phyloP scores from a whole-genome alignment of 2,329 filamentous ascomycete genomes.

The Seiridium unicorne region DNA sequence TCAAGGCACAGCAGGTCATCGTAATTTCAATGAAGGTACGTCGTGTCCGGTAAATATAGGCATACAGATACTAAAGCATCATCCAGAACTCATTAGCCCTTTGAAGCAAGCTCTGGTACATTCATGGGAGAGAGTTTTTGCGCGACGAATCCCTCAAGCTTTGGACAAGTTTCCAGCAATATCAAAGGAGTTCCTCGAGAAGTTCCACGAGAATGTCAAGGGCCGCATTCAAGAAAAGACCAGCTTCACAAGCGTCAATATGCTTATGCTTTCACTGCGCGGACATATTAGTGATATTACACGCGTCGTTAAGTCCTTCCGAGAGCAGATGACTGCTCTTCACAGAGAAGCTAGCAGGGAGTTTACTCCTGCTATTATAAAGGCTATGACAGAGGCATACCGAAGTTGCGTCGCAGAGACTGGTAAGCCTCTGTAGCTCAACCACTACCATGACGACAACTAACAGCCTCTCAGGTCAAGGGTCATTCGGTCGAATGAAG shows the following conservation, averaged over 20 bases:
- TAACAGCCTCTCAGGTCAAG: not conserved
- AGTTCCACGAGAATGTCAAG: not conserved
- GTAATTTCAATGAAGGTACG: not conserved
- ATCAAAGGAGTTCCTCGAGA: not conserved
- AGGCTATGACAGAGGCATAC: slow-evolving; percentile 1
- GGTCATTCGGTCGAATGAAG: not conserved
- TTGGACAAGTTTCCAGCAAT: not conserved
- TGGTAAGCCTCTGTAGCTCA: not conserved
- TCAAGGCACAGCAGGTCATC: not conserved
- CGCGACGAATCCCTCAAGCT: not conserved
- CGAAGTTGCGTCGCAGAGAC: not conserved
- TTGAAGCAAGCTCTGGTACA: not conserved
- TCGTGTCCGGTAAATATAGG: too few species aligned
- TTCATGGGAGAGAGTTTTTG: not conserved
- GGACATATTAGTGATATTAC: not conserved
- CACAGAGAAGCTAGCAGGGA: slow-evolving; percentile 6
- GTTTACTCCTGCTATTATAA: not conserved
- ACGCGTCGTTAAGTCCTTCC: not conserved
- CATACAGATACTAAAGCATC: too few species aligned
- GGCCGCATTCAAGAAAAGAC: not conserved
- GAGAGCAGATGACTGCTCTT: not conserved
- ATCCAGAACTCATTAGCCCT: not conserved
- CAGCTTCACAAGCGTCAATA: not conserved
- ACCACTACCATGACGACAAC: not conserved
- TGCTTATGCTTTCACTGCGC: not conserved